These are phyloP conservation scores for Phylloporus arenicola DNA, from an alignment of 768 basidiomycete species.

Conservation along the genomic window DNA sequence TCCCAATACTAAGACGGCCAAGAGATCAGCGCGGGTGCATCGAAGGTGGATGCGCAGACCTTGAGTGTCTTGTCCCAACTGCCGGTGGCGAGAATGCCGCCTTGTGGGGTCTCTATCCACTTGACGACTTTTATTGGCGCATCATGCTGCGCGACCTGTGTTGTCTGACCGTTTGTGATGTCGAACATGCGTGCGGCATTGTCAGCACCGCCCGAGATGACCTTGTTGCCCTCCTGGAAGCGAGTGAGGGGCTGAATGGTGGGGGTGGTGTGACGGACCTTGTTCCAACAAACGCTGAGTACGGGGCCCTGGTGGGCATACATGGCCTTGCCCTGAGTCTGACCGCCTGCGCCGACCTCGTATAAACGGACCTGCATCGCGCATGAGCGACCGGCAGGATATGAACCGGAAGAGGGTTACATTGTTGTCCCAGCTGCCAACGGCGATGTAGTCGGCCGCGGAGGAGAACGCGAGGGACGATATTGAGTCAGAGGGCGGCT, in stretches of 20 bases:
- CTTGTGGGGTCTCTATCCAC: conserved; percentile 72
- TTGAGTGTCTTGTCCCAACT: conserved; percentile 98
- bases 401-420: conserved; percentile 33
- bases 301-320: conserved; percentile 90
- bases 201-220: conserved; percentile 91
- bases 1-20: conserved; percentile 80
- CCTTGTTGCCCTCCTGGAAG: conserved; percentile 79
- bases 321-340: conserved; percentile 85
- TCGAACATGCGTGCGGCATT: conserved; percentile 95
- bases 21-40: background rate
- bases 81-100: conserved; percentile 81
- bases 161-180: conserved; percentile 70
- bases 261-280: conserved; percentile 39
- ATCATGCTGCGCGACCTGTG: conserved; percentile 88
- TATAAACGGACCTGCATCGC: conserved; percentile 77
- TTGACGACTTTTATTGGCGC: conserved; percentile 79
- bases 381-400: conserved; percentile 6
- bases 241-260: conserved; percentile 5
- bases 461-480: conserved; percentile 81
- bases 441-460: conserved; percentile 84
- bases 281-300: conserved; percentile 85
- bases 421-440: conserved; percentile 92
- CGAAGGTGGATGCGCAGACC: conserved; percentile 37
- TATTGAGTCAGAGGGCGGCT: conserved; percentile 83
- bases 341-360: conserved; percentile 75